Evolutionary conservation across 306 rosid species (phyloP).

Genomic region (Hippophae rhamnoides): DNA sequence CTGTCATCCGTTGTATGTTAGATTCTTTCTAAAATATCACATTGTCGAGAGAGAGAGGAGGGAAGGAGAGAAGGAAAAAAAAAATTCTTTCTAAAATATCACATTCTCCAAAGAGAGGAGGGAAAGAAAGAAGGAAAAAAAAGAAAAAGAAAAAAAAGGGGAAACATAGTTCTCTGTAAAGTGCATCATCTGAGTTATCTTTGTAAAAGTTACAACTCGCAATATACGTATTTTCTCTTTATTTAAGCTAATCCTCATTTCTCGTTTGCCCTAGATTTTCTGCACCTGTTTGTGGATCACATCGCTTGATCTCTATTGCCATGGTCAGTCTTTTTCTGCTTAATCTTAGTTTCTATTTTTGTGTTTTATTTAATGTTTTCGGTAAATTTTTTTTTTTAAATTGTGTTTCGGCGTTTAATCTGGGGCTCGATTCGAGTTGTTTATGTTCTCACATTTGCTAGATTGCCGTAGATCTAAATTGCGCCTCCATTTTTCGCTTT

Average conservation of each 20-base stretch:
- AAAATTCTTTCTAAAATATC: too few relatives aligned
- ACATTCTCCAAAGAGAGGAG: too few relatives aligned
- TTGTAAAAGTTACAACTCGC: not conserved
- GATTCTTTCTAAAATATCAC: too few relatives aligned
- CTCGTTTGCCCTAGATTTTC: constrained; percentile 6
- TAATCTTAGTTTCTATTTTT: not conserved
- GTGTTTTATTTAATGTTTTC: too few relatives aligned
- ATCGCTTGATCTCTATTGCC: constrained; percentile 5
- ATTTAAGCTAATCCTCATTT: constrained; percentile 7
- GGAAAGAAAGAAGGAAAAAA: not conserved
- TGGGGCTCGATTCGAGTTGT: not conserved
- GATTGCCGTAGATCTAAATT: constrained; percentile 16
- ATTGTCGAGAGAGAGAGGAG: not conserved
- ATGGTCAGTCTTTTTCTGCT: constrained; percentile 17
- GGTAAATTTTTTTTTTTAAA: not conserved
- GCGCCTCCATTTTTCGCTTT: constrained; percentile 8
- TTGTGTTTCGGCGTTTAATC: not conserved
- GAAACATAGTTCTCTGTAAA: not conserved
- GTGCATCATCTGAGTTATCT: not conserved
- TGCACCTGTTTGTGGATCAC: constrained; percentile 1
- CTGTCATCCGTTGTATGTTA: too few relatives aligned
- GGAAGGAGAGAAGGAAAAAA: not conserved
- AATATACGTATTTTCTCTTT: not conserved
- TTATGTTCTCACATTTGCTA: not conserved
- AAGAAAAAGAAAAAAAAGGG: not conserved